Percentiles rank a stretch among this genome's conserved stretches.
phyloP scores from a whole-genome alignment of 2,329 filamentous ascomycete species.

The Epichloe hybrida region DNA sequence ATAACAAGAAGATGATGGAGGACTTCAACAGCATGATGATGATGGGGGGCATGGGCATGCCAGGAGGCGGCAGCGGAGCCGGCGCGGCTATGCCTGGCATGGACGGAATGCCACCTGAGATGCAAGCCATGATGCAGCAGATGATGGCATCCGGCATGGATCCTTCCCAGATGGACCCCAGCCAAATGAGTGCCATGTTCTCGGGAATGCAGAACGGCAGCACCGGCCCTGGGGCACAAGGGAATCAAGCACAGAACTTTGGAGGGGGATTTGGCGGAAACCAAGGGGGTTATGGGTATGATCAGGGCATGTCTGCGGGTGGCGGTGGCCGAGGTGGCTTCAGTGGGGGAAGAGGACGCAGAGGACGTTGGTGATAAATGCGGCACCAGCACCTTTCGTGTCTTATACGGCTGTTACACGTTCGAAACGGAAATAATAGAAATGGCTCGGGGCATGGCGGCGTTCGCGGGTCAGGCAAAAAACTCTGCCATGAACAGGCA shows the following conservation, averaged over 20 bases:
- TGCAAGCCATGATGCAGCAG: conserved; percentile 58
- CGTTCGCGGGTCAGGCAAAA: neutral
- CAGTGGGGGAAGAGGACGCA: conserved; percentile 18
- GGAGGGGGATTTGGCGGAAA: conserved; percentile 38
- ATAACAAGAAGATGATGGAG: conserved; percentile 68
- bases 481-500: neutral
- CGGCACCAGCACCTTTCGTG: neutral
- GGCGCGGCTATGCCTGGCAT: conserved; percentile 37
- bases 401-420: neutral
- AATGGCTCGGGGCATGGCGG: neutral
- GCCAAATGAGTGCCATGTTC: conserved; percentile 46
- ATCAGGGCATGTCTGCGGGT: conserved; percentile 31
- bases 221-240: conserved; percentile 30
- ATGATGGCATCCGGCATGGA: conserved; percentile 55
- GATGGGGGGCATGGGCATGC: conserved; percentile 37
- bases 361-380: conserved; percentile 14
- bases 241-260: conserved; percentile 38
- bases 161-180: conserved; percentile 51
- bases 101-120: conserved; percentile 52
- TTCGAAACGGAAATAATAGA: neutral
- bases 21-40: conserved; percentile 58
- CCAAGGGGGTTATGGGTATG: conserved; percentile 38
- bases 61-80: conserved; percentile 20
- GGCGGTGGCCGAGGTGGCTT: conserved; percentile 20
- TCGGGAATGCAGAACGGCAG: conserved; percentile 39